Percentiles rank a stretch among this genome's conserved stretches.
Conservation (phyloP, 2,329 filamentous ascomycete species). For the Magnaporthiopsis poae region DNA sequence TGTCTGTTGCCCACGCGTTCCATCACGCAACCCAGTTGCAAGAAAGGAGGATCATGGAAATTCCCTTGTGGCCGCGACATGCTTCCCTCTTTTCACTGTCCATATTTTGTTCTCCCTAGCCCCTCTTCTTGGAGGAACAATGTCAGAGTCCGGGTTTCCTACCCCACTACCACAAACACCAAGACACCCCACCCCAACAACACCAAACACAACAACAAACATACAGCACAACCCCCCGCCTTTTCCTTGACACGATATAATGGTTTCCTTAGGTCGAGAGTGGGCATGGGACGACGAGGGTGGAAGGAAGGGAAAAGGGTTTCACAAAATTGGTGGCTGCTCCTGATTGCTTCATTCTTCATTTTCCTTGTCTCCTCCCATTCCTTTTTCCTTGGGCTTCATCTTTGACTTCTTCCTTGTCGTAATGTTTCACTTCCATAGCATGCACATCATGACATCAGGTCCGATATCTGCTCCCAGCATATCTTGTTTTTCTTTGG, state of each 20-base stretch:
- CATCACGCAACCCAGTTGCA: not conserved
- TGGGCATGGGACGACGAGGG: not conserved
- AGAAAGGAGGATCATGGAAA: not conserved
- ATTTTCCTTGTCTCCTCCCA: slow-evolving; percentile 9
- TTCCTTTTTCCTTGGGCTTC: too few relatives aligned
- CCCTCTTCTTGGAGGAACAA: not conserved
- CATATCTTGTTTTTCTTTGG: not conserved
- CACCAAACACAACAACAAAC: not conserved
- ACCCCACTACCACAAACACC: not conserved
- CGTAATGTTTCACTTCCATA: not conserved
- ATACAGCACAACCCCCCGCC: not conserved
- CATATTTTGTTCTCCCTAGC: not conserved
- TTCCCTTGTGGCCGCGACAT: too few relatives aligned
- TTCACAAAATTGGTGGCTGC: not conserved
- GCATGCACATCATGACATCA: not conserved
- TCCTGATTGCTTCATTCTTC: slow-evolving; percentile 8
- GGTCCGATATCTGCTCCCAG: not conserved
- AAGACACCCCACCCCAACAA: not conserved
- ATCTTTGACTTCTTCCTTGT: slow-evolving; percentile 13
- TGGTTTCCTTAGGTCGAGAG: not conserved
- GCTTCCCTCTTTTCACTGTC: not conserved
- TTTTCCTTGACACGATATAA: not conserved
- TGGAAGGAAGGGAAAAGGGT: not conserved
- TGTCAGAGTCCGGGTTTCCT: not conserved
- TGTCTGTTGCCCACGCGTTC: too few relatives aligned